Evolutionary conservation across 202 grass and related monocot species (phyloP).

Genomic region (Zizania palustris): DNA sequence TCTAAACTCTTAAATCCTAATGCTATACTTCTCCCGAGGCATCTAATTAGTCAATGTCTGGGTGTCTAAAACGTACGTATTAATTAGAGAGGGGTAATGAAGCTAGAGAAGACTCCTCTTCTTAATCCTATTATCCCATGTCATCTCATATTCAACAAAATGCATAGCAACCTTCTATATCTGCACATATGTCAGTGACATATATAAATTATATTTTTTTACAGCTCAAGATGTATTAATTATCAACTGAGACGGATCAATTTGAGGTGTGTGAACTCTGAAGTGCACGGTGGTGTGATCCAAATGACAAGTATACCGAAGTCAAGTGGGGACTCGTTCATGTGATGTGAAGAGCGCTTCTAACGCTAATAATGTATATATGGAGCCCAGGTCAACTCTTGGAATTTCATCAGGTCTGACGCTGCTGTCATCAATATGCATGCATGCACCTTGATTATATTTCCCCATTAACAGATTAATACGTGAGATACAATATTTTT

Average conservation of each 20-base stretch:
- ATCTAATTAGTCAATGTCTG: constrained; percentile 59
- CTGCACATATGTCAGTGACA: constrained; percentile 39
- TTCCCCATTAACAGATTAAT: constrained; percentile 28
- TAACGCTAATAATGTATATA: constrained; percentile 58
- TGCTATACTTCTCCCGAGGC: constrained; percentile 45
- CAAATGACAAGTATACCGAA: constrained; percentile 73
- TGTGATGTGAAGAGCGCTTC: constrained; percentile 78
- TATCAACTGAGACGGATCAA: constrained; percentile 18
- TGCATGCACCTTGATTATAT: constrained; percentile 52
- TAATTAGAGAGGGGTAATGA: constrained; percentile 50
- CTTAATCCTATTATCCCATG: constrained; percentile 50
- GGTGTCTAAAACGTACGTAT: constrained; percentile 49
- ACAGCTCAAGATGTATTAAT: constrained; percentile 25
- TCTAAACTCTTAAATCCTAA: constrained; percentile 60
- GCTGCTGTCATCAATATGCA: constrained; percentile 54
- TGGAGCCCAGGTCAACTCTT: constrained; percentile 68
- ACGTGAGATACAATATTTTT: constrained; percentile 16
- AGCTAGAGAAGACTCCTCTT: constrained; percentile 42
- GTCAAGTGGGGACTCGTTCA: constrained; percentile 75
- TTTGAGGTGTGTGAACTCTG: constrained; percentile 25
- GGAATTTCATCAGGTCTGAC: constrained; percentile 58
- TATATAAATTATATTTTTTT: not conserved
- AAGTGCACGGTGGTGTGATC: constrained; percentile 54
- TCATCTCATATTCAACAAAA: constrained; percentile 42
- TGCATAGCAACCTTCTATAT: not conserved